Evolutionary conservation across 495 filamentous ascomycete species (phyloP).

Genomic region (Penicillium daleae): DNA sequence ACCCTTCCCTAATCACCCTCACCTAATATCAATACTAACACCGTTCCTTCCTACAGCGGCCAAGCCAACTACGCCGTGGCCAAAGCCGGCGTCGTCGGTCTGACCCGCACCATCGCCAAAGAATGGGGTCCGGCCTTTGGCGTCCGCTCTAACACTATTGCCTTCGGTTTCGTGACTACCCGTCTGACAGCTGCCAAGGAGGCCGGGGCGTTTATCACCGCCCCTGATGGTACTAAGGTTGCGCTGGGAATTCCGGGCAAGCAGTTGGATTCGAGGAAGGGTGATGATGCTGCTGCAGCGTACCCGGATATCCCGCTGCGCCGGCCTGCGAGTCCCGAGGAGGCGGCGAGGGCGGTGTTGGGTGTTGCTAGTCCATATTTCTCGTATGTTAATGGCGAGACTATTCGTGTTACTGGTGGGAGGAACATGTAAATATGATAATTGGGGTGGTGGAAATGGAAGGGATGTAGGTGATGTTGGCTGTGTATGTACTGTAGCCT

Average conservation of each 20-base stretch:
- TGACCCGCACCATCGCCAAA: constrained; percentile 87
- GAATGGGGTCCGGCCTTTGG: constrained; percentile 89
- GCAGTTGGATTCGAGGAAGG: constrained; percentile 49
- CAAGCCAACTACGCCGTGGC: constrained; percentile 85
- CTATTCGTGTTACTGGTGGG: constrained; percentile 81
- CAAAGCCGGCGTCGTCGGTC: constrained; percentile 77
- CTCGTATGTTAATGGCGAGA: constrained; percentile 82
- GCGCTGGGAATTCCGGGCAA: constrained; percentile 73
- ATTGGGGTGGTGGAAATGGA: not conserved
- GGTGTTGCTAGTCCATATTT: constrained; percentile 81
- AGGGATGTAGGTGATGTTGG: not conserved
- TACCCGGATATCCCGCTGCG: constrained; percentile 75
- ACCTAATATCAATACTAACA: constrained; percentile 3
- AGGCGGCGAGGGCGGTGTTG: constrained; percentile 78
- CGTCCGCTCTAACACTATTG: constrained; percentile 80
- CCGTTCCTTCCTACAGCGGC: constrained; percentile 45
- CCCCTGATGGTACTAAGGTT: constrained; percentile 75
- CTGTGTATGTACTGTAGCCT: not conserved
- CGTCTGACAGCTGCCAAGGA: constrained; percentile 81
- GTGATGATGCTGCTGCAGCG: constrained; percentile 34
- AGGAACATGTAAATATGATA: constrained; percentile 66
- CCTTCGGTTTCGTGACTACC: constrained; percentile 79
- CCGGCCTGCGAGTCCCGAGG: constrained; percentile 72
- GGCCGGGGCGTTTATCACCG: constrained; percentile 73
- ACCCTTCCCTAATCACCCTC: not conserved